Evolutionary conservation across 352 stramenopile species (phyloP).

Genomic region (Pythium phragmiticola): DNA sequence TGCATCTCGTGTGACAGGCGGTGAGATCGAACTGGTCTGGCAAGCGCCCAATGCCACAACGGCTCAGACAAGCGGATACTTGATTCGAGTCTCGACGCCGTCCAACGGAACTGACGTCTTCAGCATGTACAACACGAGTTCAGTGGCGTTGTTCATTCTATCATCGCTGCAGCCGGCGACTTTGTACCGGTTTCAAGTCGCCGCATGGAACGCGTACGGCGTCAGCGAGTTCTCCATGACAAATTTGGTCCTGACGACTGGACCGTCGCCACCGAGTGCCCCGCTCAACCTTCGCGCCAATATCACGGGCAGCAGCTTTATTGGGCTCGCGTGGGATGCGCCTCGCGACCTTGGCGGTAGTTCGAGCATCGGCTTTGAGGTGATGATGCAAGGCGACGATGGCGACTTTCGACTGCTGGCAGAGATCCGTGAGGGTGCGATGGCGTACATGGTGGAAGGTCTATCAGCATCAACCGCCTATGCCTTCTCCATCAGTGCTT

Average conservation of each 20-base stretch:
- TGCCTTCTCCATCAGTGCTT: constrained; percentile 28
- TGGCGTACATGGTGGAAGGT: constrained; percentile 19
- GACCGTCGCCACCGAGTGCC: constrained; percentile 28
- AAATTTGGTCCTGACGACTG: constrained; percentile 31
- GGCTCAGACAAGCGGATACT: constrained; percentile 22
- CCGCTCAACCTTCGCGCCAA: constrained; percentile 23
- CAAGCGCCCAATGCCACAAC: background rate
- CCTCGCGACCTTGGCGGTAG: constrained; percentile 43
- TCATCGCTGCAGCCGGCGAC: constrained; percentile 34
- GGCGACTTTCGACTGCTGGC: background rate
- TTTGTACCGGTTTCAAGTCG: constrained; percentile 39
- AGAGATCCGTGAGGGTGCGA: background rate
- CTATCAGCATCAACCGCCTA: constrained; percentile 43
- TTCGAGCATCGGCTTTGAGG: constrained; percentile 26
- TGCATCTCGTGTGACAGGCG: constrained; percentile 35
- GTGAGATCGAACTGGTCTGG: constrained; percentile 50
- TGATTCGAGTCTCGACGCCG: constrained; percentile 36
- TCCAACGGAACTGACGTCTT: constrained; percentile 21
- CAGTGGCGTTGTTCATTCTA: constrained; percentile 32
- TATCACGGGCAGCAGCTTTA: constrained; percentile 18
- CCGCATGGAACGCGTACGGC: constrained; percentile 51
- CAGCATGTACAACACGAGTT: constrained; percentile 42
- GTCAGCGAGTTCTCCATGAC: constrained; percentile 33
- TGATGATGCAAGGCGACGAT: constrained; percentile 21
- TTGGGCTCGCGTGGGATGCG: constrained; percentile 36